These are phyloP conservation scores for Trichophyton verrucosum DNA, from an alignment of 2,329 filamentous ascomycete genomes.

Conservation along the genomic window DNA sequence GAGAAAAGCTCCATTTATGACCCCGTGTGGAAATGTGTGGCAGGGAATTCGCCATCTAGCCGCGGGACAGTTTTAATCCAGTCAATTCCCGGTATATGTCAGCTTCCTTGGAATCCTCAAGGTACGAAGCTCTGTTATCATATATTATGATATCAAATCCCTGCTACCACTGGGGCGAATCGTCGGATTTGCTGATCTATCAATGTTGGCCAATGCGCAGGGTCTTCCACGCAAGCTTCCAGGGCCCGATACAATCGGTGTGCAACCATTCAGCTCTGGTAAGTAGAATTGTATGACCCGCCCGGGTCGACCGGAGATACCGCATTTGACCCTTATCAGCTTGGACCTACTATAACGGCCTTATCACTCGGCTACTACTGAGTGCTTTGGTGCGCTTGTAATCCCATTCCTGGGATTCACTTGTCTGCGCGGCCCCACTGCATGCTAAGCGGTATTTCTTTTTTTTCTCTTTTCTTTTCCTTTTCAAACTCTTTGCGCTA, in stretches of 20 bases:
- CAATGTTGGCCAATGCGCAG: background rate
- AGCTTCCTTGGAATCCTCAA: background rate
- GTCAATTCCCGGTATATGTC: background rate
- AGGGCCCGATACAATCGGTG: background rate
- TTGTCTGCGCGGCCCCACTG: background rate
- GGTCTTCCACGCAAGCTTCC: background rate
- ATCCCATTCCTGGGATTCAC: background rate
- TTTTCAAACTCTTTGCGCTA: background rate
- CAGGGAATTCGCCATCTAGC: background rate
- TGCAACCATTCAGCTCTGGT: background rate
- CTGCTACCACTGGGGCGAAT: background rate
- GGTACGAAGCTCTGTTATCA: background rate
- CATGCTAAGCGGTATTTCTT: background rate
- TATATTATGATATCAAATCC: constrained; percentile 2
- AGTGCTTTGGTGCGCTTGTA: background rate
- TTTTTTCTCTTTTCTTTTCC: background rate
- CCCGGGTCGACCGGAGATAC: background rate
- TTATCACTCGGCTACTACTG: background rate
- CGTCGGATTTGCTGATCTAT: background rate
- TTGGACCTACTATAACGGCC: background rate
- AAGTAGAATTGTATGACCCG: background rate
- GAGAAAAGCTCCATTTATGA: background rate
- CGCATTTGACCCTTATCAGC: background rate
- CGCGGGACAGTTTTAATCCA: background rate
- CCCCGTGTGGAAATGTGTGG: background rate